Percentiles rank a stretch among this genome's conserved stretches.
These are phyloP conservation scores for Backusella morwellensis DNA, from an alignment of 192 early-diverging fungal genomes.

Conservation along the genomic window DNA sequence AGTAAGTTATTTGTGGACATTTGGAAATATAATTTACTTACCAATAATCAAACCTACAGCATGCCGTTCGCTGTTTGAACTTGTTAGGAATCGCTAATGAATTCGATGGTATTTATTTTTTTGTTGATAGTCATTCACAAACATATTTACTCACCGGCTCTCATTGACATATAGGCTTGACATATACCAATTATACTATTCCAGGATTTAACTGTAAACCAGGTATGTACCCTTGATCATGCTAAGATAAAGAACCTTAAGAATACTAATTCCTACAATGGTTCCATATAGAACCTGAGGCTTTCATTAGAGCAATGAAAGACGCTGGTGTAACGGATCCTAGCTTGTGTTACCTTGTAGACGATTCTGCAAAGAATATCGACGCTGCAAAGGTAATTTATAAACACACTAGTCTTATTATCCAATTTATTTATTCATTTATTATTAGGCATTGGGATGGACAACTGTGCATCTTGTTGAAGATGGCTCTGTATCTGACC, in stretches of 20 bases:
- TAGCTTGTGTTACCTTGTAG: conserved; percentile 69
- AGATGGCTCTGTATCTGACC: conserved; percentile 34
- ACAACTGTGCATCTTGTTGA: conserved; percentile 49
- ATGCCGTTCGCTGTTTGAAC: conserved; percentile 66
- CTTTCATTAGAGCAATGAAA: conserved; percentile 62
- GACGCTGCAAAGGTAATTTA: conserved; percentile 52
- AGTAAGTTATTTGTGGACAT: conserved; percentile 30
- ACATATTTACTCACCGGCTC: neutral
- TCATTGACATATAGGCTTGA: conserved; percentile 57
- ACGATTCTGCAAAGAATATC: conserved; percentile 70
- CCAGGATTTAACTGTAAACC: conserved; percentile 78
- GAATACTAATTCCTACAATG: neutral
- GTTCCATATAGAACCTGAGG: conserved; percentile 24
- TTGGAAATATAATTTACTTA: neutral
- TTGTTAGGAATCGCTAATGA: conserved; percentile 63
- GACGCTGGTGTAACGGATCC: conserved; percentile 60
- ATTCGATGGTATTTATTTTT: conserved; percentile 55
- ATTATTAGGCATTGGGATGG: conserved; percentile 41
- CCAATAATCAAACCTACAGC: conserved; percentile 30
- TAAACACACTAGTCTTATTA: neutral
- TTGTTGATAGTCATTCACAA: neutral
- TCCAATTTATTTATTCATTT: neutral
- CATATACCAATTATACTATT: conserved; percentile 69
- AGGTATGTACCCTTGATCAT: neutral
- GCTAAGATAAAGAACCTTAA: too few species aligned